Evolutionary conservation across 805 yeast genomes (phyloP).

Genomic region (Zygotorulaspora sp.): DNA sequence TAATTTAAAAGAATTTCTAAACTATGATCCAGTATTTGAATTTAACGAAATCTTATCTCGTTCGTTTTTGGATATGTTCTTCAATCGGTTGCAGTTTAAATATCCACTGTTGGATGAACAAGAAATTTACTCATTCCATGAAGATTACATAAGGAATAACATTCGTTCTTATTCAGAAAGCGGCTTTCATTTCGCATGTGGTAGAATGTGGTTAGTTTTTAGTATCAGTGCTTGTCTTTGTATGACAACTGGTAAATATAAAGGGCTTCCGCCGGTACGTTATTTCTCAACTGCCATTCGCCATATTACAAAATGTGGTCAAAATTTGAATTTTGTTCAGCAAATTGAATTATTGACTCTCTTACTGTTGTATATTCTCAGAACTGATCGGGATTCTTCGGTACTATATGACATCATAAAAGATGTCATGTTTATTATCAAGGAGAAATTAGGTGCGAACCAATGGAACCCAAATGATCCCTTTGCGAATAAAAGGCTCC

Average conservation of each 20-base stretch:
- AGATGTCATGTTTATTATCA: slow-evolving; percentile 48
- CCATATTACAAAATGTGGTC: slow-evolving; percentile 45
- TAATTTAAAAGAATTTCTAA: slow-evolving; percentile 42
- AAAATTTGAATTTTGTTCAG: slow-evolving; percentile 39
- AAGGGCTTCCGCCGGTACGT: slow-evolving; percentile 50
- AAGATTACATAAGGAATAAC: slow-evolving; percentile 43
- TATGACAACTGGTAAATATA: slow-evolving; percentile 53
- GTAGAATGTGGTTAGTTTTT: slow-evolving; percentile 53
- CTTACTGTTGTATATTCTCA: slow-evolving; percentile 49
- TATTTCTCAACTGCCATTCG: slow-evolving; percentile 58
- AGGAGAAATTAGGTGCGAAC: slow-evolving; percentile 27
- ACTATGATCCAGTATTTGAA: slow-evolving; percentile 48
- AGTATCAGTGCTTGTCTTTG: slow-evolving; percentile 49
- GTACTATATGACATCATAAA: slow-evolving; percentile 49
- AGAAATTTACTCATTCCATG: slow-evolving; percentile 48
- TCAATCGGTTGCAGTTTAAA: slow-evolving; percentile 51
- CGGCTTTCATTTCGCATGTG: slow-evolving; percentile 48
- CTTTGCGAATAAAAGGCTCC: slow-evolving; percentile 39
- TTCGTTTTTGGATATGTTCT: slow-evolving; percentile 51
- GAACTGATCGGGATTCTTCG: slow-evolving; percentile 58
- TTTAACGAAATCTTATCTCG: slow-evolving; percentile 48
- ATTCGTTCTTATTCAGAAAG: slow-evolving; percentile 34
- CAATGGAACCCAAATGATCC: slow-evolving; percentile 25
- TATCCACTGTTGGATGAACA: slow-evolving; percentile 52
- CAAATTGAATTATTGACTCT: slow-evolving; percentile 51